phyloP scores from a whole-genome alignment of 75 land plant species.

The Pinus albicaulis region DNA sequence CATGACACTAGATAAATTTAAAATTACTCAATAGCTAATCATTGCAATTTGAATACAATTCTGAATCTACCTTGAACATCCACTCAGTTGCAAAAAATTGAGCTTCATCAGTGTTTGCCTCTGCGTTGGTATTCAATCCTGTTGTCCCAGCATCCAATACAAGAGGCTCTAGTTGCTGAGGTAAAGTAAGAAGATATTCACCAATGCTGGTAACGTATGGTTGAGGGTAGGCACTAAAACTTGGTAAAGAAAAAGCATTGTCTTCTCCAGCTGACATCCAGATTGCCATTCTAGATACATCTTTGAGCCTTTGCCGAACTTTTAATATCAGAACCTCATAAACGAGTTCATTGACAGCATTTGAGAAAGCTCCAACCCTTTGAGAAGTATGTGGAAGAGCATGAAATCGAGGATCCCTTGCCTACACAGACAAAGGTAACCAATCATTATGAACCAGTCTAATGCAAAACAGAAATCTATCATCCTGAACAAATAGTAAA shows the following conservation, averaged over 20 bases:
- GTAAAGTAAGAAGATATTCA: constrained; percentile 96
- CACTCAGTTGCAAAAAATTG: constrained; percentile 98
- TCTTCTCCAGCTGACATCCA: constrained; percentile 87
- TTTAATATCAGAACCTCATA: constrained; percentile 96
- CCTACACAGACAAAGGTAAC: constrained; percentile 37
- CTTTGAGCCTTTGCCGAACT: constrained; percentile 70
- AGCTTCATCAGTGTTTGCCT: constrained; percentile 69
- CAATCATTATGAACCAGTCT: too few species aligned
- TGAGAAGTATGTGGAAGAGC: constrained; percentile 92
- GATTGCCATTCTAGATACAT: constrained; percentile 69
- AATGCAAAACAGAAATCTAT: too few species aligned
- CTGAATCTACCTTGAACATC: constrained; percentile 96
- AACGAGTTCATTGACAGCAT: constrained; percentile 93
- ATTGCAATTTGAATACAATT: not conserved
- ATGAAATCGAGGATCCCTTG: constrained; percentile 96
- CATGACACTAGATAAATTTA: not conserved
- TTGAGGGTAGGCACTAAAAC: constrained; percentile 91
- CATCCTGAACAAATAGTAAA: too few species aligned
- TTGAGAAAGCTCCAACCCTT: constrained; percentile 81
- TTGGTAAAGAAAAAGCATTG: constrained; percentile 73
- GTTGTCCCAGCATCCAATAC: constrained; percentile 56
- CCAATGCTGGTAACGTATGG: constrained; percentile 86
- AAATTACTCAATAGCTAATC: not conserved
- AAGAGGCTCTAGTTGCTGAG: constrained; percentile 94
- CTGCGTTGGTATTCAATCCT: constrained; percentile 26